Base-by-base conservation (phyloP, 108 stramenopile genomes). In the Cylindrotheca closterium region DNA sequence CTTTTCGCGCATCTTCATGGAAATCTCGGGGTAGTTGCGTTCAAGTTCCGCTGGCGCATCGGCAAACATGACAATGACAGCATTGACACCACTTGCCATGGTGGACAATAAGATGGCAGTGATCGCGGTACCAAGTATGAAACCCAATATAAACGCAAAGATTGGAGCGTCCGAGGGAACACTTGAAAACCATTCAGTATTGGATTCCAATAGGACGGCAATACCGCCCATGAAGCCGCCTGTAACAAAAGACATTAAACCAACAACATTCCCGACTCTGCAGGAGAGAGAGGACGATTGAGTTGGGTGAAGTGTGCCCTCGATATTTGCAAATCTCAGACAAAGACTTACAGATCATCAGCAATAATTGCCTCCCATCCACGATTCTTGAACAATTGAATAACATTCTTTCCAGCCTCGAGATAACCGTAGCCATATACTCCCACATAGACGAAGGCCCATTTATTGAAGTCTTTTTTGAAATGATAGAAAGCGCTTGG, bases 331-430 rank as follows among this genome's bases (percentile, higher is more conserved):
- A 51, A 51, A 19, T 19, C 51, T 8, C 45, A 46, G 17, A 17
- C 17, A 8, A 17, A 5, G 25, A 64, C 63, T 52, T 64, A 64
- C 69, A 94, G 75, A 76, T 94, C 93, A 52, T 96, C 95, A 15
- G 90, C 92, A 75, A 96, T 93, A 64, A 96, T 82, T 7, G 90
- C 88, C 56, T 90, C 91, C 95, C 92, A 94, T 21, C 95, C 95
- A 27, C 94, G 85, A 64, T 85, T 79, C 60, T 74, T 75, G 75
- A 98, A 98, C 22, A 98, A 73, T 19, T 63, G 63, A 26, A 92
- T 66, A 26, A 94, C 95, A 45, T 78, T 79, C 68, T 87, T 87
- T 53, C 92, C 95, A 25, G 92, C 85, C 64, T 91, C 82, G 47
- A 81, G 30, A 68, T 84, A 96, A 26, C 37, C 47, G 51, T 89